A percentile compares a stretch with the other conserved stretches of the same genome.
phyloP scores from a whole-genome alignment of 2,329 filamentous ascomycete species.

The Ilyonectria robusta region DNA sequence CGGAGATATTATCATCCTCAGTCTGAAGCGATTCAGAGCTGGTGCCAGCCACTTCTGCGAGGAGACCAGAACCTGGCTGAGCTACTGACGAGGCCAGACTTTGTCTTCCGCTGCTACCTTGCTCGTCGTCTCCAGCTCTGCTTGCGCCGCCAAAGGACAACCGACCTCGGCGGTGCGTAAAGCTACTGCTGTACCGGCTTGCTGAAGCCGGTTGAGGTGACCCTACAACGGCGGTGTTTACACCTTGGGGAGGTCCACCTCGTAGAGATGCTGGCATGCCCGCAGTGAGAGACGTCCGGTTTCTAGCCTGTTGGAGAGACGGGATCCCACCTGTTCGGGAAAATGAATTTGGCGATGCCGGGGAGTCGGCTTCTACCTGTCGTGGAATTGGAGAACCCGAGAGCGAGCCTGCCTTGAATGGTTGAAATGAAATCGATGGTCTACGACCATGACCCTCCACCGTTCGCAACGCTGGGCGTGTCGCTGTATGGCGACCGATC shows the following conservation, averaged over 20 bases:
- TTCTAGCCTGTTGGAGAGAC: constrained; percentile 69
- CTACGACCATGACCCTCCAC: constrained; percentile 74
- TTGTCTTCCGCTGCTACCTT: constrained; percentile 84
- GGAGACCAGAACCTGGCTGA: constrained; percentile 83
- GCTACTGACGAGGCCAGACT: constrained; percentile 78
- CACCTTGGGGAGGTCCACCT: constrained; percentile 73
- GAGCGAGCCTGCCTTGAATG: constrained; percentile 96
- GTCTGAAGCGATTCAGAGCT: constrained; percentile 77
- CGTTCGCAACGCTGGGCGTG: constrained; percentile 57
- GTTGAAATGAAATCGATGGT: constrained; percentile 90
- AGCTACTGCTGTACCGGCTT: constrained; percentile 94
- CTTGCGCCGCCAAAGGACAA: constrained; percentile 83
- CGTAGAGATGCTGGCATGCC: constrained; percentile 82
- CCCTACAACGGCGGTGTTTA: constrained; percentile 76
- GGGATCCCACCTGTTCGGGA: constrained; percentile 63
- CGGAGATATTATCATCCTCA: constrained; percentile 93
- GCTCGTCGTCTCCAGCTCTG: constrained; percentile 78
- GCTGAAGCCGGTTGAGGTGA: constrained; percentile 85
- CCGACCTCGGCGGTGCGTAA: constrained; percentile 85
- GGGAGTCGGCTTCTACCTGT: constrained; percentile 64
- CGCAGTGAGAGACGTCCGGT: constrained; percentile 80
- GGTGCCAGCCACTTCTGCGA: constrained; percentile 78
- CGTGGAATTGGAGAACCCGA: constrained; percentile 83
- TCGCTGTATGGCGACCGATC: constrained; percentile 54
- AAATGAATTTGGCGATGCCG: constrained; percentile 69